Percentiles rank a stretch among this genome's conserved stretches.
Conservation (phyloP, 768 basidiomycete species). For the Boletus huronensis region DNA sequence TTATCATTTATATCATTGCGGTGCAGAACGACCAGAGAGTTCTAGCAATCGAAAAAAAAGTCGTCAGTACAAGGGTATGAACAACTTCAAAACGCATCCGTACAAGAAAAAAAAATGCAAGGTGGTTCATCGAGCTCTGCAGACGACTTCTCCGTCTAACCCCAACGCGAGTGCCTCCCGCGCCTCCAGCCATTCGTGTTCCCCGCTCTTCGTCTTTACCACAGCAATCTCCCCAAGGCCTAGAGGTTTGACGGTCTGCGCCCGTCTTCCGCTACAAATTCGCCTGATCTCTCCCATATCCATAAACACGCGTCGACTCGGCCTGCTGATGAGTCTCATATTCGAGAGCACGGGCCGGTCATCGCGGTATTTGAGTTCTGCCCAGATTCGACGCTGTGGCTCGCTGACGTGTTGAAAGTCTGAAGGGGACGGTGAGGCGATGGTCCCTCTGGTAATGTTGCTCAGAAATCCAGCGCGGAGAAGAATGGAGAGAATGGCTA, state of each 20-base stretch:
- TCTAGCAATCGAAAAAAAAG: neutral
- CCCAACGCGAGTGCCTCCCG: conserved; percentile 82
- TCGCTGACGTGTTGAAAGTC: conserved; percentile 58
- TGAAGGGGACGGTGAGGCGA: conserved; percentile 57
- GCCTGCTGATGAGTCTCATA: conserved; percentile 82
- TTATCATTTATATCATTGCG: neutral
- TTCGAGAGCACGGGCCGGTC: conserved; percentile 77
- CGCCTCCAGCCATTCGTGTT: conserved; percentile 87
- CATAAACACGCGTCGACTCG: conserved; percentile 79
- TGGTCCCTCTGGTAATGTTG: conserved; percentile 76
- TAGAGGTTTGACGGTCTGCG: conserved; percentile 76
- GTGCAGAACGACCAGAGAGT: neutral
- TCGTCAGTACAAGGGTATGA: conserved; percentile 2
- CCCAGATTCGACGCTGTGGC: conserved; percentile 83
- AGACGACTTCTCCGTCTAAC: conserved; percentile 82
- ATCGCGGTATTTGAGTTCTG: conserved; percentile 89
- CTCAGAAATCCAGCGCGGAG: conserved; percentile 87
- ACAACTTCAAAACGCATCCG: neutral
- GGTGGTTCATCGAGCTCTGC: conserved; percentile 59
- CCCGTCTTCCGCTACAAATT: conserved; percentile 79
- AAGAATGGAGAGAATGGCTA: conserved; percentile 89
- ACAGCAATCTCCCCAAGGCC: conserved; percentile 93
- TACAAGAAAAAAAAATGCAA: neutral
- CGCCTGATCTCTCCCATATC: conserved; percentile 65
- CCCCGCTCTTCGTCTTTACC: conserved; percentile 65